Evolutionary conservation across 805 yeast genomes (phyloP).

Genomic region (Metschnikowia matae): DNA sequence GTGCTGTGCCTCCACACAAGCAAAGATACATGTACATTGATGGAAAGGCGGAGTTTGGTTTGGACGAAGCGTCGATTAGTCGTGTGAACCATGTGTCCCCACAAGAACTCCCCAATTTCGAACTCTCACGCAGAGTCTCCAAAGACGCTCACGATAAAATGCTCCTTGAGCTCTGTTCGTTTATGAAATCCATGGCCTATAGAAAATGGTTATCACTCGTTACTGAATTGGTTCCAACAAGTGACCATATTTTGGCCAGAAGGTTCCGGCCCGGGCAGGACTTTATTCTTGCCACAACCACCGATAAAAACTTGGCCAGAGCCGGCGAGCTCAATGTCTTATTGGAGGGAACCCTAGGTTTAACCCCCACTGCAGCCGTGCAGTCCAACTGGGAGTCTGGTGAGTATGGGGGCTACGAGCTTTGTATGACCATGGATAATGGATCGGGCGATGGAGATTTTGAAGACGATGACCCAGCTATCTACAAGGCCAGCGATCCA

Average conservation of each 20-base stretch:
- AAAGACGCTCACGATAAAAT: conserved; percentile 28
- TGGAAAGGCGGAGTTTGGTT: conserved; percentile 44
- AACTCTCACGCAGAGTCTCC: conserved; percentile 22
- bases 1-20: conserved; percentile 92
- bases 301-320: conserved; percentile 37
- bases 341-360: conserved; percentile 74
- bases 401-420: conserved; percentile 92
- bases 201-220: conserved; percentile 62
- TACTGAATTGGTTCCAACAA: conserved; percentile 58
- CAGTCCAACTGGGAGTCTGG: conserved; percentile 80
- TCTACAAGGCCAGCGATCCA: conserved; percentile 54
- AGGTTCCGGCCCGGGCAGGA: conserved; percentile 95
- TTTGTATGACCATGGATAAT: conserved; percentile 69
- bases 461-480: conserved; percentile 76
- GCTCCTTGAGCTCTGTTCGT: conserved; percentile 51
- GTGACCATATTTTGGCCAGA: conserved; percentile 69
- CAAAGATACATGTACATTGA: conserved; percentile 82
- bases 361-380: conserved; percentile 61
- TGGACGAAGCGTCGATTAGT: conserved; percentile 31
- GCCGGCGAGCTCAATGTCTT: conserved; percentile 39
- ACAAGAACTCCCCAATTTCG: conserved; percentile 57
- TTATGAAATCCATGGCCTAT: conserved; percentile 60
- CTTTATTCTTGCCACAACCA: conserved; percentile 80
- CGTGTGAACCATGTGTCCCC: conserved; percentile 34
- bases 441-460: conserved; percentile 45